A percentile compares a stretch with the other conserved stretches of the same genome.
Evolutionary conservation across 352 stramenopile species (phyloP).

Genomic region (Globisporangium okanoganense): DNA sequence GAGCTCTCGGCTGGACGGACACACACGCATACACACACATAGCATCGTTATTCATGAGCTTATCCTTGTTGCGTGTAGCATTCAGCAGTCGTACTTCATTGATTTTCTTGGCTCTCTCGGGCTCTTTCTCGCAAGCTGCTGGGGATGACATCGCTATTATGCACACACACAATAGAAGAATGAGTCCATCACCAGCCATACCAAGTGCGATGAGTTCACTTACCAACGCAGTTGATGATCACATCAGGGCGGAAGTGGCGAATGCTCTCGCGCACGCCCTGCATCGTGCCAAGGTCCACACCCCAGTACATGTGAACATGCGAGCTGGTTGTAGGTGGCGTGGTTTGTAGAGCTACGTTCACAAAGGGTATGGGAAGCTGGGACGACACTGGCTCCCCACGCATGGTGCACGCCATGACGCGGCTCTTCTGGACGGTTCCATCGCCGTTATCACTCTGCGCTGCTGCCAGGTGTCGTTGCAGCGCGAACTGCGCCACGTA

Average conservation of each 20-base stretch:
- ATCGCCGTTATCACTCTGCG: not conserved
- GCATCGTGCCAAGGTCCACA: slow-evolving; percentile 32
- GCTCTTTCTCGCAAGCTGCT: slow-evolving; percentile 49
- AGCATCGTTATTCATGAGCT: not conserved
- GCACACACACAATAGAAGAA: not conserved
- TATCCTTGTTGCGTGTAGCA: not conserved
- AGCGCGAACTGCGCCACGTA: slow-evolving; percentile 70
- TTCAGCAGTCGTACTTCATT: slow-evolving; percentile 34
- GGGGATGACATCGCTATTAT: slow-evolving; percentile 50
- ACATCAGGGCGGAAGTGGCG: slow-evolving; percentile 33
- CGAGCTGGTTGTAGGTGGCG: not conserved
- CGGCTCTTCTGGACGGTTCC: not conserved
- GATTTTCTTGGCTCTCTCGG: slow-evolving; percentile 23
- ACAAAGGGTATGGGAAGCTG: slow-evolving; percentile 38
- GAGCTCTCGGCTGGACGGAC: slow-evolving; percentile 23
- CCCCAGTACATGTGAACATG: slow-evolving; percentile 37
- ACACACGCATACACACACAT: not conserved
- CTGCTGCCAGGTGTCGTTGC: slow-evolving; percentile 16
- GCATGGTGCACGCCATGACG: slow-evolving; percentile 40
- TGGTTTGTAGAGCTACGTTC: not conserved
- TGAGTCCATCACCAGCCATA: not conserved
- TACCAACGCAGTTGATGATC: slow-evolving; percentile 60
- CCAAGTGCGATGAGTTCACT: not conserved
- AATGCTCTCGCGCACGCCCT: slow-evolving; percentile 30
- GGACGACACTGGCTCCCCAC: slow-evolving; percentile 1